Evolutionary conservation across 1,139 yeast genomes (phyloP).

Genomic region (Geotrichum siamense): DNA sequence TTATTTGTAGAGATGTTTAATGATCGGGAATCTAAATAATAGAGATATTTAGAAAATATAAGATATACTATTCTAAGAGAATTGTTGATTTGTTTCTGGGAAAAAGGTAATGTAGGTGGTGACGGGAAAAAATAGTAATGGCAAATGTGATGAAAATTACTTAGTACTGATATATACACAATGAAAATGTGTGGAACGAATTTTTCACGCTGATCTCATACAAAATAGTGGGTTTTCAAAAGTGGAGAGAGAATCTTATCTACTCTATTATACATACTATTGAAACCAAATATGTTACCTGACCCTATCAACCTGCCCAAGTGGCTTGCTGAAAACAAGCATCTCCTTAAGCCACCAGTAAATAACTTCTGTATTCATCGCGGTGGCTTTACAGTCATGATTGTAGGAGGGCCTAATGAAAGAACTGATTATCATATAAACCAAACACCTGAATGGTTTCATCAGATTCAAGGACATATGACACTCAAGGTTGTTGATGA

Average conservation of each 20-base stretch:
- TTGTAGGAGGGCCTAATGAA: constrained; percentile 92
- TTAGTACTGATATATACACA: constrained; percentile 4
- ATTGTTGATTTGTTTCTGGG: no score
- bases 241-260: no score
- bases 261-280: not conserved
- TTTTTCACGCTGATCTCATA: no score
- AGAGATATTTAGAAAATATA: no score
- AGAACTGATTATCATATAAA: constrained; percentile 90
- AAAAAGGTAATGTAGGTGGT: constrained; percentile 7
- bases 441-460: constrained; percentile 91
- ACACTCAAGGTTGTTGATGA: constrained; percentile 77
- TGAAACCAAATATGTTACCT: constrained; percentile 44
- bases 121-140: constrained; percentile 3
- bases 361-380: constrained; percentile 84
- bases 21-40: no score
- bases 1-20: no score
- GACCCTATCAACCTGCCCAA: constrained; percentile 67
- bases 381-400: constrained; percentile 90
- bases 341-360: constrained; percentile 82
- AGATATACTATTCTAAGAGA: no score
- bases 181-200: no score
- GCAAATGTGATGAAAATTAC: constrained; percentile 9
- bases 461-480: constrained; percentile 82
- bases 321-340: constrained; percentile 74
- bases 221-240: no score